A percentile compares a stretch with the other conserved stretches of the same genome.
These are phyloP conservation scores for Phytophthora litchii DNA, from an alignment of 352 stramenopile species.

Conservation along the genomic window DNA sequence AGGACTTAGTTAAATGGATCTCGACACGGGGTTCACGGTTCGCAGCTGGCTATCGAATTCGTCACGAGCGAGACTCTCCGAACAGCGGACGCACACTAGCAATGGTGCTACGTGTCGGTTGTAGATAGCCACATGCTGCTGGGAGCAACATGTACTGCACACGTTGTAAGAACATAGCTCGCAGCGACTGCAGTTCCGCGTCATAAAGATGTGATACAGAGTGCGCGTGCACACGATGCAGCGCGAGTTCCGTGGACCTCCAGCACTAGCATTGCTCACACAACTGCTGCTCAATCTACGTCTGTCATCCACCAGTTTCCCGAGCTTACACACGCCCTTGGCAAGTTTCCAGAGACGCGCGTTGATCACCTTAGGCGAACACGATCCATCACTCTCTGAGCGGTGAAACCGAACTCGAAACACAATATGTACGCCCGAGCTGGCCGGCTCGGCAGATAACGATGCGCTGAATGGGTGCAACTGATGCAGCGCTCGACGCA, in stretches of 20 bases:
- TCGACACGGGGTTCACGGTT: conserved; percentile 11
- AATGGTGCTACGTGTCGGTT: conserved; percentile 36
- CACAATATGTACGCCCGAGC: conserved; percentile 29
- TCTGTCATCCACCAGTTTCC: conserved; percentile 21
- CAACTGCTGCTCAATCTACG: conserved; percentile 8
- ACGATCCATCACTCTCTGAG: conserved; percentile 22
- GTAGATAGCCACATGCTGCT: conserved; percentile 40
- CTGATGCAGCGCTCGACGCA: conserved; percentile 27
- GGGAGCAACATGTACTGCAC: conserved; percentile 33
- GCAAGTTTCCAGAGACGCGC: conserved; percentile 30
- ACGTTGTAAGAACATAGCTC: conserved; percentile 41
- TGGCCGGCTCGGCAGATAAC: conserved; percentile 32
- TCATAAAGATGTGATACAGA: conserved; percentile 25
- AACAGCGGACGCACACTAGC: conserved; percentile 34
- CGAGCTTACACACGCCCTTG: conserved; percentile 33
- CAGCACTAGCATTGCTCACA: neutral
- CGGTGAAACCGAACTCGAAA: conserved; percentile 31
- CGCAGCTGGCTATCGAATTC: conserved; percentile 40
- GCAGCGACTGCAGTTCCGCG: conserved; percentile 27
- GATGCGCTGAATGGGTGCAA: conserved; percentile 30
- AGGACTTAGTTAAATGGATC: conserved; percentile 6
- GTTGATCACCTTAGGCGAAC: conserved; percentile 33
- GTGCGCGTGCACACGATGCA: conserved; percentile 40
- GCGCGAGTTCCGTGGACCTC: conserved; percentile 33
- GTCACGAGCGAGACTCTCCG: conserved; percentile 35